Evolutionary conservation across 78 protist species (phyloP).

Genomic region (Dictyostelium intermedium): DNA sequence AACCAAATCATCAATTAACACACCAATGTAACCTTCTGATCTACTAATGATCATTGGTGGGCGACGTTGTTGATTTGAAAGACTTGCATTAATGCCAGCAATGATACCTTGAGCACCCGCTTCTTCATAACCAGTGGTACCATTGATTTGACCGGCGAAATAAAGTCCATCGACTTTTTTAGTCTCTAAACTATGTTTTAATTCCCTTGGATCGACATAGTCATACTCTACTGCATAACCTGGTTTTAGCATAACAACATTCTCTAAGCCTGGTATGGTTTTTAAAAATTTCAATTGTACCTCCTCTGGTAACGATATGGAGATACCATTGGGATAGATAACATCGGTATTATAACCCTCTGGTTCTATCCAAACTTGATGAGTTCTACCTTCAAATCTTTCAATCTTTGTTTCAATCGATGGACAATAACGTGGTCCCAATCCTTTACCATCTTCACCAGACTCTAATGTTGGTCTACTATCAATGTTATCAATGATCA

Average conservation of each 20-base stretch:
- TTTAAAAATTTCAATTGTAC: slow-evolving; percentile 80
- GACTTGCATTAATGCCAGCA: slow-evolving; percentile 96
- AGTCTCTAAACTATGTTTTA: slow-evolving; percentile 87
- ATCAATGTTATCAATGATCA: slow-evolving; percentile 69
- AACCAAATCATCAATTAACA: slow-evolving; percentile 94
- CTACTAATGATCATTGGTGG: slow-evolving; percentile 76
- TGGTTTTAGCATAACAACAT: slow-evolving; percentile 66
- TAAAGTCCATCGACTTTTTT: slow-evolving; percentile 81
- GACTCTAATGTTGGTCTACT: slow-evolving; percentile 76
- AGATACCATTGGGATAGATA: slow-evolving; percentile 96
- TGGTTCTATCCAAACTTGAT: slow-evolving; percentile 96
- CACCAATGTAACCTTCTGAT: slow-evolving; percentile 91
- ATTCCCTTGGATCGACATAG: slow-evolving; percentile 91
- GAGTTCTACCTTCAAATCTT: slow-evolving; percentile 75
- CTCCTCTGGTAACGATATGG: slow-evolving; percentile 91
- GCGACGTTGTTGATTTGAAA: neutral
- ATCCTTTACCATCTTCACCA: slow-evolving; percentile 83
- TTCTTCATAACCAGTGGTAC: slow-evolving; percentile 96
- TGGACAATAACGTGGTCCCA: slow-evolving; percentile 96
- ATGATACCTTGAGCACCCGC: slow-evolving; percentile 92
- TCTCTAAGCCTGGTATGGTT: slow-evolving; percentile 90
- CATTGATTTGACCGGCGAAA: slow-evolving; percentile 97
- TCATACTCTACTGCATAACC: slow-evolving; percentile 97
- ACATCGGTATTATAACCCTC: slow-evolving; percentile 91
- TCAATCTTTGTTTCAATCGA: slow-evolving; percentile 85